Evolutionary conservation across 345 rosid genomes (phyloP), one percentile per base, ranked within the genome.

Genomic region (Brassica carinata): DNA sequence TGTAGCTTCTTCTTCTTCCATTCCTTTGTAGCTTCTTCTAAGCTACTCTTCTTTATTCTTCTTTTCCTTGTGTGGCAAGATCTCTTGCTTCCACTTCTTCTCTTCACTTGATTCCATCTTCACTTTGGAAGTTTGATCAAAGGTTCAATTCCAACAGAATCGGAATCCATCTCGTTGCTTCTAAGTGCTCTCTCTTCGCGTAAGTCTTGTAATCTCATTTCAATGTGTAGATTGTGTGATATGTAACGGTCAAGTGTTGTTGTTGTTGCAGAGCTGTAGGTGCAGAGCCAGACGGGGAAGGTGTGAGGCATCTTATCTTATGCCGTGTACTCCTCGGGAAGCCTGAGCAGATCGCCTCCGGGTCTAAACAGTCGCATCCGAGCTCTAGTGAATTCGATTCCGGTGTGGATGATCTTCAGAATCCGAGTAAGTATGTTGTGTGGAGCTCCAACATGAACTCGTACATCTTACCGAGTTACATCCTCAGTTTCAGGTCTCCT

Each of bases 261-360:
- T 4, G 13, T 82, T 27, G 30, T 27, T 59, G 72, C 71, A 81
- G 84, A 64, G 81, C 81, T 14, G 18, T 8, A 5, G 65, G 30
- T 72, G 5, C 71, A 11, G 72, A 53, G 10, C 64, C 72, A 19
- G 96, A 90, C 72, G 69, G 81, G 27, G 87, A 90, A 55, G 97
- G 92, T 30, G 19, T 86, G 31, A 85, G 89, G 66, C 87, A 96
- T 88, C 68, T 93, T 75, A 78, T 93, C 83, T 86, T 93, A 18
- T 96, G 98, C 69, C 87, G 92, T 19, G 77, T 93, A 4, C 84
- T 93, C n/a, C 64, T 88, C 11, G 97, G 99, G 64, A 91, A 87
- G n/a, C 2, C 84, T 38, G 94, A 96, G 85, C 18, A 61, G 11
- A 83, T 90, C 8, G 75, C 2, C 45, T 80, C 85, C 1, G 92